Evolutionary conservation across 1,284 basidiomycete genomes (phyloP).

Genomic region (Pascua sp.): DNA sequence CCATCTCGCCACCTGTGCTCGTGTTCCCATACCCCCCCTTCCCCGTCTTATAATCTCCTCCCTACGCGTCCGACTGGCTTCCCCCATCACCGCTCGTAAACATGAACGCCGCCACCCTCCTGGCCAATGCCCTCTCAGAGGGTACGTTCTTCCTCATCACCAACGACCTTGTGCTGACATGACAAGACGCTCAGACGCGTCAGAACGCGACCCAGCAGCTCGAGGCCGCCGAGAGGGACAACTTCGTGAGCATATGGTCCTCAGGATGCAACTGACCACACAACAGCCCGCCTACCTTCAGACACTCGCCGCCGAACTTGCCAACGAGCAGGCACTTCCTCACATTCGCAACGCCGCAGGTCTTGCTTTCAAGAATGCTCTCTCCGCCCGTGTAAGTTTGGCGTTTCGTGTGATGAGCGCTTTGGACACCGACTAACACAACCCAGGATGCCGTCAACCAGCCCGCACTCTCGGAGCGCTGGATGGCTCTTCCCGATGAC

Average conservation of each 20-base stretch:
- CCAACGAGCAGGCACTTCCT: slow-evolving; percentile 65
- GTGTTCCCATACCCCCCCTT: not conserved
- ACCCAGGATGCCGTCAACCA: slow-evolving; percentile 72
- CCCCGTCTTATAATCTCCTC: slow-evolving; percentile 5
- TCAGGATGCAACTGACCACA: not conserved
- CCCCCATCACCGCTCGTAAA: slow-evolving; percentile 30
- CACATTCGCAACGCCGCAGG: slow-evolving; percentile 91
- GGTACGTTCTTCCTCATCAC: slow-evolving; percentile 56
- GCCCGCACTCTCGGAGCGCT: slow-evolving; percentile 69
- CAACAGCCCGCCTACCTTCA: slow-evolving; percentile 78
- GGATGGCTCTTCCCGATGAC: slow-evolving; percentile 69
- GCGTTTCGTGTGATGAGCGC: not conserved
- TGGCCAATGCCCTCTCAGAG: slow-evolving; percentile 82
- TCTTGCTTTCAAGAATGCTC: slow-evolving; percentile 92
- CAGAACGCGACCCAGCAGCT: slow-evolving; percentile 82
- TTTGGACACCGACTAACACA: not conserved
- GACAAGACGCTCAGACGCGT: slow-evolving; percentile 74
- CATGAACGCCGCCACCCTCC: slow-evolving; percentile 86
- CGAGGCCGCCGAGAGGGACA: slow-evolving; percentile 74
- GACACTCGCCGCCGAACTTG: slow-evolving; percentile 77
- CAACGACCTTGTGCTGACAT: slow-evolving; percentile 18
- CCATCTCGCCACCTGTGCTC: no score
- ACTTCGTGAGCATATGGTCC: slow-evolving; percentile 62
- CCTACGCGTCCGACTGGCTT: slow-evolving; percentile 2
- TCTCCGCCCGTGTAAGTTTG: slow-evolving; percentile 75